Evolutionary conservation across 306 rosid genomes (phyloP), one percentile per base, ranked within the genome.

Genomic region (Hippophae gyantsensis): DNA sequence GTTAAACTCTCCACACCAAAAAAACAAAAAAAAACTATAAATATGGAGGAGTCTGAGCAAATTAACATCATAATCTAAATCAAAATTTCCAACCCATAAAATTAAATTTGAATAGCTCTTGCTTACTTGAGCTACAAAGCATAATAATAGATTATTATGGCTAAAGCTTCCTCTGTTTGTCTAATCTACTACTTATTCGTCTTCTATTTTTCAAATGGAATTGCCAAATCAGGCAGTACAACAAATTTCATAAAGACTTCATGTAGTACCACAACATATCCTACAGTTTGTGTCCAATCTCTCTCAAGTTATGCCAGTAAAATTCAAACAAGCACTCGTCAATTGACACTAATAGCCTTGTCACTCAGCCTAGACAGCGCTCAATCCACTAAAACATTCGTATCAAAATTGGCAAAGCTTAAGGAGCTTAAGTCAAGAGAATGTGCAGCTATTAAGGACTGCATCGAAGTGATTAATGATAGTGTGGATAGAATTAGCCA

Each of bases 331-430:
- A 74, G 13, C 70, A 72, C 76, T 6, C 75, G 57, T 56, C 81
- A 72, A 51, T 26, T 81, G 52, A 73, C 78, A 25, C 81, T 66
- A 42, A 62, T 84, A 3, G 74, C 87, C 42, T 54, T 81, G 42
- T 18, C 60, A 13, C 81, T 81, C 46, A 66, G 79, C 81, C 58
- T 78, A 5, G 56, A 68, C 14, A 25, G 12, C 7, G 77, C 79
- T 2, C 56, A 67, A 9, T 43, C 67, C 11, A 46, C 81, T 14
- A 48, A 55, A 18, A 26, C 68, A 2, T 78, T 54, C 61, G 77
- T 75, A 9, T n/a, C 68, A 41, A 72, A 60, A 50, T 10, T 72
- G 13, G 45, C 23, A 4, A 72, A 65, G 38, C 68, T 71, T 48
- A 71, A 55, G 54, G 74, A 74, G 1, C 53, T 81, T 13, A 74